Evolutionary conservation across 495 filamentous ascomycete species (phyloP), one percentile per base, ranked within the genome.

Genomic region (Evernia prunastri): DNA sequence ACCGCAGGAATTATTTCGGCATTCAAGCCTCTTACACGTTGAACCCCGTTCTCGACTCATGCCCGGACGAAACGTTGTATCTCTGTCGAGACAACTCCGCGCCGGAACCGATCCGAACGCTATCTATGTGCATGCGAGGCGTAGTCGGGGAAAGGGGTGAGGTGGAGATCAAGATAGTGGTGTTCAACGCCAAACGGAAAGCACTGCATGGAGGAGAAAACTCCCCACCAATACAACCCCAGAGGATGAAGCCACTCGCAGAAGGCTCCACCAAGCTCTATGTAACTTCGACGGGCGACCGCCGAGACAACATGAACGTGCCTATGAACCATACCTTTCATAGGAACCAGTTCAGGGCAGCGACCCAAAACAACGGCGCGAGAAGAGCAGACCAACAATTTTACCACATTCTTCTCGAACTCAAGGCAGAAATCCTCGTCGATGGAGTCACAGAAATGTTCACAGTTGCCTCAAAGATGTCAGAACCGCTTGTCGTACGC

Each of bases 281-380:
- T 18, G 25, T 49, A 17, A 45, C 39, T 31, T 63, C 65, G 0
- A 60, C 60, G 29, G 42, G 53, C 31, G 36, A 25, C 17, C 71
- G 73, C 35, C 69, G 72, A 33, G 63, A 17, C 73, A 74, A 25
- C 72, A 79, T 59, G 71, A 81, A 74, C 61, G 82, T 85, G 36
- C 35, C 37, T 12, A 43, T 42, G 33, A 29, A 59, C 36, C 57
- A 59, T 59, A 89, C 88, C 1, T 97, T 97, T 71, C 92, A 97
- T 68, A 86, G 93, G 4, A 96, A 97, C 51, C 93, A 97, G 70
- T 97, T 97, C 80, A 96, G 96, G 72, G 89, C 89, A 59, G 94
- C 93, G 3, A 97, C 93, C 1, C 91, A 92, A 6, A 97, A 97
- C 77, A 97, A 97, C 66, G 93, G 93, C 29, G 96, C 96, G 72